Percentiles rank a stretch among this genome's conserved stretches.
These are phyloP conservation scores for Mycena kentingensis DNA, from an alignment of 768 basidiomycete species.

Conservation along the genomic window DNA sequence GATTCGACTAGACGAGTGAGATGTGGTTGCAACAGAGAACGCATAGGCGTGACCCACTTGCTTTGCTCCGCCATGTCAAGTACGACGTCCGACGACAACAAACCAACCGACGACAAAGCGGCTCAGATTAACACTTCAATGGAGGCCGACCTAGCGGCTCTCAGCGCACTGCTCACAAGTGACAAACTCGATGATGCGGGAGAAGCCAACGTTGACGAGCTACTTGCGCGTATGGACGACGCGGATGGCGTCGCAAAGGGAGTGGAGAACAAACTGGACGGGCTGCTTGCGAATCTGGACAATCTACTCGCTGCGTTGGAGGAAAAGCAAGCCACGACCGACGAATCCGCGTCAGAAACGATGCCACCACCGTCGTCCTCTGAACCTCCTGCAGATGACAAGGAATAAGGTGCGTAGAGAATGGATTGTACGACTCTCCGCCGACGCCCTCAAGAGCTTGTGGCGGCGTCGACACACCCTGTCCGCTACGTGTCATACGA, in stretches of 20 bases:
- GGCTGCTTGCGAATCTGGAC: slow-evolving; percentile 60
- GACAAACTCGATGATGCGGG: slow-evolving; percentile 33
- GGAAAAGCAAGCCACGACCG: slow-evolving; percentile 5
- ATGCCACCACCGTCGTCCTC: not conserved
- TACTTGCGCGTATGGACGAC: slow-evolving; percentile 55
- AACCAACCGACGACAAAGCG: slow-evolving; percentile 1
- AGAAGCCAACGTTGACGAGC: slow-evolving; percentile 49
- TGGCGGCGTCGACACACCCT: too few relatives aligned
- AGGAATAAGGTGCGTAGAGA: too few relatives aligned
- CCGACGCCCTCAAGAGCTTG: too few relatives aligned
- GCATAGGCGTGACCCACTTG: slow-evolving; percentile 42
- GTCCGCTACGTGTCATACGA: too few relatives aligned
- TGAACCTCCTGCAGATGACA: slow-evolving; percentile 10
- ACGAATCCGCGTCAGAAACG: not conserved
- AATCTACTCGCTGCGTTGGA: slow-evolving; percentile 50
- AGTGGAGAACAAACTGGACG: slow-evolving; percentile 65
- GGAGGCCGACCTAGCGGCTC: slow-evolving; percentile 39
- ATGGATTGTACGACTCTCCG: too few relatives aligned
- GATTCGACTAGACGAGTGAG: slow-evolving; percentile 53
- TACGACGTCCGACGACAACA: slow-evolving; percentile 12
- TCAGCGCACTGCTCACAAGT: slow-evolving; percentile 35
- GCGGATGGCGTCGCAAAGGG: slow-evolving; percentile 62
- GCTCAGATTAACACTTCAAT: slow-evolving; percentile 22
- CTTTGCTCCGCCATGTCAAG: too few relatives aligned
- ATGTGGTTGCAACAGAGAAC: slow-evolving; percentile 53